These are phyloP conservation scores for Sordariomycetes sp. DNA, from an alignment of 2,329 filamentous ascomycete genomes.

Conservation along the genomic window DNA sequence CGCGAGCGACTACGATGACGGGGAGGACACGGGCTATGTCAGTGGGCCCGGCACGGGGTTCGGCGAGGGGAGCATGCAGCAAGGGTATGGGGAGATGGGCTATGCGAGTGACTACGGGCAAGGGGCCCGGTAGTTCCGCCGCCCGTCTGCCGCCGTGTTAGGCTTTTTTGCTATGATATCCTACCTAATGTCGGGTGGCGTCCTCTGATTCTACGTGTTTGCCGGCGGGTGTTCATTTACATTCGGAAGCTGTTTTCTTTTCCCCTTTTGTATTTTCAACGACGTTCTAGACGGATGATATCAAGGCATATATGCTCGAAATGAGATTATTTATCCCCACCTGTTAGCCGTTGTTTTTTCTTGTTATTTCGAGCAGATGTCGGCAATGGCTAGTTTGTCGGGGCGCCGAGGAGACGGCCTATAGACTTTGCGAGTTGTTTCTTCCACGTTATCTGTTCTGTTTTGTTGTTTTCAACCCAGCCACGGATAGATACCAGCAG, in stretches of 20 bases:
- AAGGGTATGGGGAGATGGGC: constrained; percentile 43
- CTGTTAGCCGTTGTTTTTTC: not conserved
- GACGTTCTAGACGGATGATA: not conserved
- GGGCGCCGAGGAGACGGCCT: not conserved
- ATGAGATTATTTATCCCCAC: not conserved
- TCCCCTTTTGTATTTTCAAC: not conserved
- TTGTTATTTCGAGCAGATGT: not conserved
- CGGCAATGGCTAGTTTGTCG: not conserved
- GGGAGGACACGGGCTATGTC: constrained; percentile 59
- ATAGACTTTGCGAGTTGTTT: not conserved
- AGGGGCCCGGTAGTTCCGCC: constrained; percentile 17
- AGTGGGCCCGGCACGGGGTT: constrained; percentile 51
- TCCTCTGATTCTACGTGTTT: not conserved
- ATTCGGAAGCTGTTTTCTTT: not conserved
- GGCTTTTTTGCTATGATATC: not conserved
- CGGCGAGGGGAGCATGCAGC: constrained; percentile 42
- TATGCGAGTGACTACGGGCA: constrained; percentile 41
- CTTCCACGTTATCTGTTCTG: not conserved
- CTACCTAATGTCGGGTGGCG: not conserved
- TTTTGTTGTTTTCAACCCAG: not conserved
- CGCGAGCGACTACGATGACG: constrained; percentile 66
- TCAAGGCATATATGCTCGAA: not conserved
- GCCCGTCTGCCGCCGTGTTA: not conserved
- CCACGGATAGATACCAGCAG: constrained; percentile 5
- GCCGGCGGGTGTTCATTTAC: not conserved